A percentile compares a stretch with the other conserved stretches of the same genome.
Conservation (phyloP, 192 early-diverging fungal species). For the Dimargaris verticillata region DNA sequence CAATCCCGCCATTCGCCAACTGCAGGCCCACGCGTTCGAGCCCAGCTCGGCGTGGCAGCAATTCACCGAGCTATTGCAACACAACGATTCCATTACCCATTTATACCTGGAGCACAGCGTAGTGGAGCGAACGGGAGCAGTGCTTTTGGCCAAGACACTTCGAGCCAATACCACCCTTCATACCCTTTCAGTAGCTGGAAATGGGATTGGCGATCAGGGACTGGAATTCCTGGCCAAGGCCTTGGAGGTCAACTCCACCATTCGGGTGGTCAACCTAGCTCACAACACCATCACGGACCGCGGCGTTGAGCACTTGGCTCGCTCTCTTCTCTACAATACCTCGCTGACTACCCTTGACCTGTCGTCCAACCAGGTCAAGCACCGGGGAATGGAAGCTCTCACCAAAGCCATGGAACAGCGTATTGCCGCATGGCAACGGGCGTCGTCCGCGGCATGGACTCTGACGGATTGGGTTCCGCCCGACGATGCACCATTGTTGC, state of each 20-base stretch:
- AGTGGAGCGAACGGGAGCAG: conserved; percentile 13
- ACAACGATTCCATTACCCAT: conserved; percentile 10
- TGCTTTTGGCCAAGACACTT: conserved; percentile 14
- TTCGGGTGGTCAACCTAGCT: conserved; percentile 9
- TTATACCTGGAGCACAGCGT: conserved; percentile 12
- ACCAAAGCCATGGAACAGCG: background rate
- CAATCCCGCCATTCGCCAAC: conserved; percentile 13
- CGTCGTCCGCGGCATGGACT: too few species aligned
- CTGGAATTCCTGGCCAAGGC: conserved; percentile 12
- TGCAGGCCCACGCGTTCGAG: conserved; percentile 11
- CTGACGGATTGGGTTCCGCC: too few species aligned
- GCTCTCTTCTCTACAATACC: conserved; percentile 8
- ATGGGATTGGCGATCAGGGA: conserved; percentile 15
- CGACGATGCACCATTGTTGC: too few species aligned
- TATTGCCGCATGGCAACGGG: background rate
- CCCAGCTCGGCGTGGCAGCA: conserved; percentile 13
- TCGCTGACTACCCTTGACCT: conserved; percentile 9
- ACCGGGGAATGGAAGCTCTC: conserved; percentile 12
- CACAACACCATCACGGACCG: conserved; percentile 13
- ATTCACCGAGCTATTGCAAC: conserved; percentile 11
- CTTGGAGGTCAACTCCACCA: conserved; percentile 12
- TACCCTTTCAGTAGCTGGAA: conserved; percentile 12
- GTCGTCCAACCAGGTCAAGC: conserved; percentile 11
- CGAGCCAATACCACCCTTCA: conserved; percentile 11
- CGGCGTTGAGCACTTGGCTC: conserved; percentile 12